Evolutionary conservation across 768 basidiomycete species (phyloP).

Genomic region (Auriscalpium microsporum): DNA sequence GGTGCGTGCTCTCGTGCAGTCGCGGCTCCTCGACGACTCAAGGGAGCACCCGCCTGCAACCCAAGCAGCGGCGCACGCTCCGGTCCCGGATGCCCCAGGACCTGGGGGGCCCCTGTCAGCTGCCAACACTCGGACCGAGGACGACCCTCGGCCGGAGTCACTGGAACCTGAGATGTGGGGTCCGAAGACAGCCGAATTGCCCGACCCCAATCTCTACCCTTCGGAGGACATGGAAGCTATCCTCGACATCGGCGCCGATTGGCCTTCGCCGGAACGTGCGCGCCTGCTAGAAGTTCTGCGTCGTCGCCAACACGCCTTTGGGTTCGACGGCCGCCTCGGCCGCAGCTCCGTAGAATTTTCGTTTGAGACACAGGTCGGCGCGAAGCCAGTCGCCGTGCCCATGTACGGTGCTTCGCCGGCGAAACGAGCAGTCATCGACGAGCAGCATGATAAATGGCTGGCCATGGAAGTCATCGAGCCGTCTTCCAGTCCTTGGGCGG

Average conservation of each 20-base stretch:
- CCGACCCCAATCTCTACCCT: background rate
- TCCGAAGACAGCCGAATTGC: background rate
- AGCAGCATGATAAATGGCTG: conserved; percentile 19
- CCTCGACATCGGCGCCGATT: background rate
- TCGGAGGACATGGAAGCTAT: background rate
- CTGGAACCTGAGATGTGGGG: background rate
- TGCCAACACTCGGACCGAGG: background rate
- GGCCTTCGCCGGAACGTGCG: background rate
- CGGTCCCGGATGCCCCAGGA: too few species aligned
- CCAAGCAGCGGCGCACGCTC: too few species aligned
- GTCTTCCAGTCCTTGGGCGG: conserved; percentile 27
- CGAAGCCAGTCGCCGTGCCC: conserved; percentile 15
- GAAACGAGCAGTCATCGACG: conserved; percentile 4
- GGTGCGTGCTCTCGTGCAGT: background rate
- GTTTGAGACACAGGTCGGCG: conserved; percentile 14
- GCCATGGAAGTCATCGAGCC: conserved; percentile 27
- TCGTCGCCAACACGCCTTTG: background rate
- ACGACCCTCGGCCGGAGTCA: background rate
- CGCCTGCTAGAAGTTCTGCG: background rate
- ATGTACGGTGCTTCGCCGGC: conserved; percentile 19
- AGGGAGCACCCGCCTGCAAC: too few species aligned
- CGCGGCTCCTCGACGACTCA: background rate
- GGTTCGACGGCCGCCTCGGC: background rate
- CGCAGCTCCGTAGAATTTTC: background rate
- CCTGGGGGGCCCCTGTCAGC: too few species aligned